Evolutionary conservation across 768 basidiomycete species (phyloP).

Genomic region (Chiua virens): DNA sequence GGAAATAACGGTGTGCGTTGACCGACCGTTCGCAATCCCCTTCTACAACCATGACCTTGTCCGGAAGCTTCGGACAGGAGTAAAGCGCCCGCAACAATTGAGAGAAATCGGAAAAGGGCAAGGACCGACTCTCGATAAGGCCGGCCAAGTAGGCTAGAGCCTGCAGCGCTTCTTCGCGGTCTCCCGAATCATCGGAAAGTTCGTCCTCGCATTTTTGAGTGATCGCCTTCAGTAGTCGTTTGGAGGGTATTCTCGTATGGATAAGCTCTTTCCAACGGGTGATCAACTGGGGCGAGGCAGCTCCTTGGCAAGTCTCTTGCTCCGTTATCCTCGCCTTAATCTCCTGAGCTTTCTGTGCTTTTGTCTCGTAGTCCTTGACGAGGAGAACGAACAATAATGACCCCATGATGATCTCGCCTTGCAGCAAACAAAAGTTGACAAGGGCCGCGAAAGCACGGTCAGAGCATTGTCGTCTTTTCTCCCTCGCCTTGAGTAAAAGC

Average conservation of each 20-base stretch:
- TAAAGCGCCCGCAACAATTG: slow-evolving; percentile 49
- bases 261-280: slow-evolving; percentile 21
- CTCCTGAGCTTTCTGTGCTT: slow-evolving; percentile 30
- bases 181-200: slow-evolving; percentile 28
- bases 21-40: slow-evolving; percentile 24
- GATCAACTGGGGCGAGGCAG: slow-evolving; percentile 14
- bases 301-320: slow-evolving; percentile 13
- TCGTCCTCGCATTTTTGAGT: slow-evolving; percentile 26
- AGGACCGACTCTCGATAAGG: slow-evolving; percentile 48
- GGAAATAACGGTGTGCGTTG: slow-evolving; percentile 49
- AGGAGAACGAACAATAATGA: slow-evolving; percentile 67
- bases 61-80: slow-evolving; percentile 40
- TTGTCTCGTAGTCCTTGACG: slow-evolving; percentile 60
- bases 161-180: slow-evolving; percentile 46
- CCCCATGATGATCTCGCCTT: slow-evolving; percentile 79
- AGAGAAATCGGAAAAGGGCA: slow-evolving; percentile 46
- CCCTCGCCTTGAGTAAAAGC: slow-evolving; percentile 53
- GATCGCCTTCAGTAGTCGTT: slow-evolving; percentile 36
- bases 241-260: slow-evolving; percentile 21
- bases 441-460: slow-evolving; percentile 60
- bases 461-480: slow-evolving; percentile 53
- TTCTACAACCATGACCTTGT: slow-evolving; percentile 40
- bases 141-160: slow-evolving; percentile 59
- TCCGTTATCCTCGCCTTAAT: slow-evolving; percentile 20
- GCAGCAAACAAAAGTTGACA: slow-evolving; percentile 64